phyloP scores from a whole-genome alignment of 768 basidiomycete genomes.

The Fomitopsis pulvina region DNA sequence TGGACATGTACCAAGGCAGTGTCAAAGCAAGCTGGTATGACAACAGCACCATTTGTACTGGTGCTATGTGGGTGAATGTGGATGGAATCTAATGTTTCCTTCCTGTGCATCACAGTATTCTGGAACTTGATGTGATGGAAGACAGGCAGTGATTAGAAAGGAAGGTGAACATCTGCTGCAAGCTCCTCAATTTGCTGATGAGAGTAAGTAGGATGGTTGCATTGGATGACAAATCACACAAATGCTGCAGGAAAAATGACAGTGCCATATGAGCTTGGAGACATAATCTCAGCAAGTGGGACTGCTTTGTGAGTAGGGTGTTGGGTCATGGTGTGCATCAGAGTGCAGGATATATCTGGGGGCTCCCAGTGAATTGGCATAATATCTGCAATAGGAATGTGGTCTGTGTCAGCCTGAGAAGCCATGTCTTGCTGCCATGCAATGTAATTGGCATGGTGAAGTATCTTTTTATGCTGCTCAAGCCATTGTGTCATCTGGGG shows the following conservation, averaged over 20 bases:
- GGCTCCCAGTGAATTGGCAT: not conserved
- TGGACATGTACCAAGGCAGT: conserved; percentile 23
- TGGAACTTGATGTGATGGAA: conserved; percentile 27
- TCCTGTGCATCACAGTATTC: conserved; percentile 8
- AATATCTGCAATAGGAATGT: not conserved
- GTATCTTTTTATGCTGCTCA: conserved; percentile 9
- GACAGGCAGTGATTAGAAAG: conserved; percentile 20
- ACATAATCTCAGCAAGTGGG: not conserved
- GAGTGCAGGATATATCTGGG: not conserved
- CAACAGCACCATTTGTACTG: conserved; percentile 10
- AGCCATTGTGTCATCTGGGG: conserved; percentile 14
- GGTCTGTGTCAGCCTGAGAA: not conserved
- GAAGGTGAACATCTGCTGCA: conserved; percentile 6
- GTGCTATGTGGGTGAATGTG: conserved; percentile 22
- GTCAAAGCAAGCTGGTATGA: conserved; percentile 27
- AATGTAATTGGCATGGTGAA: conserved; percentile 5
- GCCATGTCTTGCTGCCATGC: conserved; percentile 3
- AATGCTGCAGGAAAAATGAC: conserved; percentile 3
- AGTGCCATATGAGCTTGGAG: not conserved
- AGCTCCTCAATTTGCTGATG: not conserved
- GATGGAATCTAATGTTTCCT: conserved; percentile 22
- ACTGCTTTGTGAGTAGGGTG: conserved; percentile 1
- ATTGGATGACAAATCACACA: conserved; percentile 1
- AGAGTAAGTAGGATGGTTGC: not conserved
- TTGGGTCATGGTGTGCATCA: not conserved